These are phyloP conservation scores for Curvularia eragrostidis DNA, from an alignment of 2,329 filamentous ascomycete species.

Conservation along the genomic window DNA sequence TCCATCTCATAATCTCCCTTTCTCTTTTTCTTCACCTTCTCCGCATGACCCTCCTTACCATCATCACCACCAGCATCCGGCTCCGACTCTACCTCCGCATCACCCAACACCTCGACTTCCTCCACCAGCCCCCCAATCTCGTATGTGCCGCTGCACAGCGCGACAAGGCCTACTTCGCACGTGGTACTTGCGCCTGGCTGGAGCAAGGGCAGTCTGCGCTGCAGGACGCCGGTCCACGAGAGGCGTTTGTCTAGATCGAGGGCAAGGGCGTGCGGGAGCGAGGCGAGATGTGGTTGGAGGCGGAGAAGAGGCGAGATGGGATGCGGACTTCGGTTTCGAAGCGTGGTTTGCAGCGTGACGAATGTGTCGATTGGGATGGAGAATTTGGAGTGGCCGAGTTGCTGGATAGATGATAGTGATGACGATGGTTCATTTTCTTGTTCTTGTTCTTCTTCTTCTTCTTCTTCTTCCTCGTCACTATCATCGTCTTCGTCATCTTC, in stretches of 20 bases:
- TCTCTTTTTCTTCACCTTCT: conserved; percentile 24
- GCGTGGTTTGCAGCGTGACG: conserved; percentile 69
- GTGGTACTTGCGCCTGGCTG: conserved; percentile 64
- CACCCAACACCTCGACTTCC: conserved; percentile 67
- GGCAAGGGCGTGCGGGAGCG: conserved; percentile 73
- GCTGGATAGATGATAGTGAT: conserved; percentile 27
- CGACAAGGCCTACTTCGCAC: conserved; percentile 72
- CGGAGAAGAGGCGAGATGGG: conserved; percentile 76
- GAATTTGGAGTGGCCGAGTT: conserved; percentile 57
- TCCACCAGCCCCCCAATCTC: conserved; percentile 83
- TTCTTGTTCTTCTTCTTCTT: no score
- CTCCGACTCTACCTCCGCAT: conserved; percentile 21
- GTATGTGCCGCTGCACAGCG: conserved; percentile 80
- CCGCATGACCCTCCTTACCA: background rate
- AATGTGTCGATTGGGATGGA: conserved; percentile 66
- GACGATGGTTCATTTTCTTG: background rate
- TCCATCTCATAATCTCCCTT: conserved; percentile 36
- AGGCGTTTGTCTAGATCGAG: conserved; percentile 84
- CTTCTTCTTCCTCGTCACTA: background rate
- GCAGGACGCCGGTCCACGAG: conserved; percentile 83
- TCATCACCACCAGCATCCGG: conserved; percentile 18
- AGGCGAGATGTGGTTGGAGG: conserved; percentile 76
- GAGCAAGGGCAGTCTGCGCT: conserved; percentile 72
- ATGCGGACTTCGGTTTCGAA: conserved; percentile 75
- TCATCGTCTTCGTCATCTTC: conserved; percentile 1